Percentiles rank a stretch among this genome's conserved stretches.
Conservation (phyloP, 306 rosid species). For the Prinsepia uniflora region DNA sequence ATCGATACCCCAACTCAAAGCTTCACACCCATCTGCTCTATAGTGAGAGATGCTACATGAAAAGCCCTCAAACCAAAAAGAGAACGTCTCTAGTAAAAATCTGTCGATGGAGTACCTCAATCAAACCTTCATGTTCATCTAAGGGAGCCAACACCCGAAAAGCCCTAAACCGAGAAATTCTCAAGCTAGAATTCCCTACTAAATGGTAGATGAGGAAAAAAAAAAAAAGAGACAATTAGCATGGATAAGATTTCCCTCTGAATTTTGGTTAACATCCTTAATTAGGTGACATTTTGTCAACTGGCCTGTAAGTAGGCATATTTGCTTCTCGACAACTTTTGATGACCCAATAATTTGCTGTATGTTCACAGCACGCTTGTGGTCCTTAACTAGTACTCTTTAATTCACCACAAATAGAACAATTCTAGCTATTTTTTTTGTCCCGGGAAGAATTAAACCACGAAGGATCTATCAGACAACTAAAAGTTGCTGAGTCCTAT, state of each 20-base stretch:
- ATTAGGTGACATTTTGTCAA: background rate
- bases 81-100: too few species aligned
- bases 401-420: background rate
- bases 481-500: conserved; percentile 6
- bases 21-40: too few species aligned
- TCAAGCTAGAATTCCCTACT: too few species aligned
- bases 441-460: background rate
- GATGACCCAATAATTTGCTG: conserved; percentile 9
- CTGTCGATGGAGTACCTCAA: too few species aligned
- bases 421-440: background rate
- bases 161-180: too few species aligned
- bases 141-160: too few species aligned
- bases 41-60: too few species aligned
- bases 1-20: too few species aligned
- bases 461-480: background rate
- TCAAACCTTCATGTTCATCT: too few species aligned
- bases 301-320: background rate
- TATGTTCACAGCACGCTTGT: conserved; percentile 16
- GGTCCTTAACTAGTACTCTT: conserved; percentile 15
- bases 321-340: conserved; percentile 2
- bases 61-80: too few species aligned
- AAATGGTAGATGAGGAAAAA: background rate
- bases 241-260: background rate
- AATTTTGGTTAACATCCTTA: background rate
- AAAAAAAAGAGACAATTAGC: too few species aligned